phyloP scores from a whole-genome alignment of 768 basidiomycete species.

The Russula emetica region DNA sequence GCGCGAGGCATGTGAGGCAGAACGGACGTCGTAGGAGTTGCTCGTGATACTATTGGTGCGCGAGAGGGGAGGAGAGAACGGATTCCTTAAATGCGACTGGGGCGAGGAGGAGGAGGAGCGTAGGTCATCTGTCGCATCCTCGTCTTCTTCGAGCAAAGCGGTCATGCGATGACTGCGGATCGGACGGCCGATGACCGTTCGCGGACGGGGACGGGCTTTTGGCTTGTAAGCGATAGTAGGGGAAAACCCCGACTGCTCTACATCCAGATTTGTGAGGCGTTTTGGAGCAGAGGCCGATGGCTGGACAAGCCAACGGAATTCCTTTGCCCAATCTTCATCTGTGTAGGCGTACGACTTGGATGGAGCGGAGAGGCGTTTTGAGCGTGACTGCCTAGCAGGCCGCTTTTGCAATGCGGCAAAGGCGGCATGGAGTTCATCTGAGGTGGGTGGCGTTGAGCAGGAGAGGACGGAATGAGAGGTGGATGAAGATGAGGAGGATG shows the following conservation, averaged over 20 bases:
- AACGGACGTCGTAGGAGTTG: constrained; percentile 12
- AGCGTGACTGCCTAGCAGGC: neutral
- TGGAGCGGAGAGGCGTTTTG: constrained; percentile 7
- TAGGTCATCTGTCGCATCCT: constrained; percentile 33
- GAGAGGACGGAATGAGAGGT: constrained; percentile 12
- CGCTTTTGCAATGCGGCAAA: constrained; percentile 10
- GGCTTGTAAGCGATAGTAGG: constrained; percentile 2
- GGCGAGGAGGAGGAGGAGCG: constrained; percentile 8
- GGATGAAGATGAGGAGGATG: constrained; percentile 16
- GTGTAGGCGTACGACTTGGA: constrained; percentile 38
- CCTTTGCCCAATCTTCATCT: constrained; percentile 63
- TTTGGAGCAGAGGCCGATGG: constrained; percentile 30
- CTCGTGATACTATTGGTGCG: constrained; percentile 7
- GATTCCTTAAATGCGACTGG: constrained; percentile 19
- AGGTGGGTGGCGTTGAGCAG: constrained; percentile 27
- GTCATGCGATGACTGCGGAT: constrained; percentile 35
- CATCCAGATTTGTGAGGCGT: constrained; percentile 17
- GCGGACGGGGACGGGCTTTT: constrained; percentile 26
- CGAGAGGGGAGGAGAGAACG: constrained; percentile 27
- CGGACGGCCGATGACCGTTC: constrained; percentile 27
- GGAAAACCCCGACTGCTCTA: neutral
- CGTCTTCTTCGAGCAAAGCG: constrained; percentile 40
- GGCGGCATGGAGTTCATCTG: constrained; percentile 21
- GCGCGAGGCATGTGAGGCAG: constrained; percentile 15
- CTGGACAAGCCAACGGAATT: constrained; percentile 59